Evolutionary conservation across 208 protist species (phyloP).

Genomic region (Wallacemonas sp.): DNA sequence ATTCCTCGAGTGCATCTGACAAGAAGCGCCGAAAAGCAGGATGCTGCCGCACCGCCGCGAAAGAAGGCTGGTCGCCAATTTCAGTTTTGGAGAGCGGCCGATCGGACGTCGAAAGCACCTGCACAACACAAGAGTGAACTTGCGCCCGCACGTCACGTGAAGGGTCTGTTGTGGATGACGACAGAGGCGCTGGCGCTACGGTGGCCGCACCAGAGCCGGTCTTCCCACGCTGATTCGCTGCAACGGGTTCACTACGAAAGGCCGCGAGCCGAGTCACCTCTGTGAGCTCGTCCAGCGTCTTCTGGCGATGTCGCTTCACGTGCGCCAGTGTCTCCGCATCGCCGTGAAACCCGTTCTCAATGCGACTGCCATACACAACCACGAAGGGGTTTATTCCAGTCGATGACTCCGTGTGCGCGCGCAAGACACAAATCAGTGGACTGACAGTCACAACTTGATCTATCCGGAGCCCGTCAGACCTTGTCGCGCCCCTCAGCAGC

Average conservation of each 20-base stretch:
- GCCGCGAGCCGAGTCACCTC: slow-evolving; percentile 15
- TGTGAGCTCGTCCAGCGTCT: slow-evolving; percentile 23
- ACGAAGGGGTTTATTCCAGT: slow-evolving; percentile 58
- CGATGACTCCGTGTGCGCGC: background rate
- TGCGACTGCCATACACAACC: slow-evolving; percentile 70
- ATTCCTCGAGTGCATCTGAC: slow-evolving; percentile 47
- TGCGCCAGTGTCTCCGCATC: slow-evolving; percentile 23
- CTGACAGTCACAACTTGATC: background rate
- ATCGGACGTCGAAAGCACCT: slow-evolving; percentile 34
- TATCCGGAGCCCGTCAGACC: background rate
- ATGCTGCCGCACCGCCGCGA: slow-evolving; percentile 32
- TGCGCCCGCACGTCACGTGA: slow-evolving; percentile 32
- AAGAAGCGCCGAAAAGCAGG: slow-evolving; percentile 59
- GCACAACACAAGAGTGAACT: slow-evolving; percentile 48
- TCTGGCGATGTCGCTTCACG: slow-evolving; percentile 50
- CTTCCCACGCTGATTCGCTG: too few relatives aligned
- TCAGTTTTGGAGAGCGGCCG: slow-evolving; percentile 34
- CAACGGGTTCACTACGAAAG: background rate
- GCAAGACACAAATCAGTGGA: background rate
- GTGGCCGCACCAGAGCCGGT: background rate
- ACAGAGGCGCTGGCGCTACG: background rate
- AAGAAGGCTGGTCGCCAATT: slow-evolving; percentile 32
- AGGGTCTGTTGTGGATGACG: background rate
- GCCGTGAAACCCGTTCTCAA: slow-evolving; percentile 53
- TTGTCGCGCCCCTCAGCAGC: background rate